phyloP scores from a whole-genome alignment of 257 asterid species.

The Lycium barbarum region DNA sequence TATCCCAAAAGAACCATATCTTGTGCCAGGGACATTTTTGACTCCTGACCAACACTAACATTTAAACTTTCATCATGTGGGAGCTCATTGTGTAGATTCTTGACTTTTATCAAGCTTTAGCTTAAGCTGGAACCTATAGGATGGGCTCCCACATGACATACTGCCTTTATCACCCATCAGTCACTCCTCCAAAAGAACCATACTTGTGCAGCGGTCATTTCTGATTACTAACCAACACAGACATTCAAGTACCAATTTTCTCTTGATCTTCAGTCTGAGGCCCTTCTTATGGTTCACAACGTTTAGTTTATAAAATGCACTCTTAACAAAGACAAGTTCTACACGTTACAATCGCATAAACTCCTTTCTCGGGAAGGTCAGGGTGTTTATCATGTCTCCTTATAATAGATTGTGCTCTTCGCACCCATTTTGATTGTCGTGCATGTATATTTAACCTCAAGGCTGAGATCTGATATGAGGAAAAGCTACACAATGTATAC shows the following conservation, averaged over 20 bases:
- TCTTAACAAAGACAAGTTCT: not conserved
- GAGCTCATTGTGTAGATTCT: not conserved
- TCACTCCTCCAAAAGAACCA: not conserved
- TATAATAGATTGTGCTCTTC: not conserved
- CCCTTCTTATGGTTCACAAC: not conserved
- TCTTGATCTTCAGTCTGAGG: slow-evolving; percentile 9
- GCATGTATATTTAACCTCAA: not conserved
- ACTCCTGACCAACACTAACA: not conserved
- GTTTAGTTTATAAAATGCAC: not conserved
- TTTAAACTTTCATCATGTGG: slow-evolving; percentile 11
- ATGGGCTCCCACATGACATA: not conserved
- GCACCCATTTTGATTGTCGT: not conserved
- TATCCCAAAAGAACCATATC: not conserved
- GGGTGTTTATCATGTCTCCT: slow-evolving; percentile 10
- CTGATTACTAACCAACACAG: not conserved
- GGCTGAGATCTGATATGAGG: not conserved
- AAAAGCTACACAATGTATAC: not conserved
- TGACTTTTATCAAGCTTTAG: slow-evolving; percentile 21
- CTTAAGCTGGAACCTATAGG: slow-evolving; percentile 22
- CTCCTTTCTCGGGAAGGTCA: not conserved
- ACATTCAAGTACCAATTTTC: not conserved
- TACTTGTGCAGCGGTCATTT: not conserved
- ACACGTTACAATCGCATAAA: not conserved
- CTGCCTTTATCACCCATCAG: not conserved
- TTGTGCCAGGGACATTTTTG: not conserved